These are phyloP conservation scores for Mycena kentingensis DNA, from an alignment of 768 basidiomycete species.

Conservation along the genomic window DNA sequence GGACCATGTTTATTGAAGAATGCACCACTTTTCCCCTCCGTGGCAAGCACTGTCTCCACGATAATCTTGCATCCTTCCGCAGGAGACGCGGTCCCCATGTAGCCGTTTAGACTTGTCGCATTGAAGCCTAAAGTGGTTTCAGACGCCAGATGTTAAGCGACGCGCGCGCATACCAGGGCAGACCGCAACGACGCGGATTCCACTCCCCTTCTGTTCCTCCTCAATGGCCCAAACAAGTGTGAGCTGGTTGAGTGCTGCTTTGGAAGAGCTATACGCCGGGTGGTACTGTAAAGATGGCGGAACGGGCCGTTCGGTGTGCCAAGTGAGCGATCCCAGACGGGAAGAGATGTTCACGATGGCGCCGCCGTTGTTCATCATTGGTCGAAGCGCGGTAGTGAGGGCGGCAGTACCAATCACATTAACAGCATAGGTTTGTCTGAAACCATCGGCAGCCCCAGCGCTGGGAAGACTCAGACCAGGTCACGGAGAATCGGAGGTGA, in stretches of 20 bases:
- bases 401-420: conserved; percentile 12
- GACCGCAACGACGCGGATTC: conserved; percentile 12
- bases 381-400: conserved; percentile 6
- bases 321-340: not conserved
- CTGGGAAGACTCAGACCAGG: not conserved
- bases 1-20: conserved; percentile 6
- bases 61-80: conserved; percentile 6
- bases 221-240: conserved; percentile 11
- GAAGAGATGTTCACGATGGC: conserved; percentile 18
- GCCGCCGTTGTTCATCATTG: conserved; percentile 9
- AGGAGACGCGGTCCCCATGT: not conserved
- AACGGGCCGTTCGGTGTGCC: not conserved
- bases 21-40: not conserved
- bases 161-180: conserved; percentile 6
- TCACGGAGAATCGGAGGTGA: not conserved
- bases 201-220: conserved; percentile 6
- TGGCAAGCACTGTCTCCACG: not conserved
- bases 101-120: conserved; percentile 2
- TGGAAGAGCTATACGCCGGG: conserved; percentile 9
- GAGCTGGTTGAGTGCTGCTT: conserved; percentile 9
- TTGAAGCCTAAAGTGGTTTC: conserved; percentile 2
- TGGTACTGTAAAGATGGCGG: not conserved
- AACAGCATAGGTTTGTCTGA: conserved; percentile 1
- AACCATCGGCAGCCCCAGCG: conserved; percentile 1
- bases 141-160: not conserved